A percentile compares a stretch with the other conserved stretches of the same genome.
Evolutionary conservation across 768 basidiomycete species (phyloP).

Genomic region (Collybiopsis luxurians): DNA sequence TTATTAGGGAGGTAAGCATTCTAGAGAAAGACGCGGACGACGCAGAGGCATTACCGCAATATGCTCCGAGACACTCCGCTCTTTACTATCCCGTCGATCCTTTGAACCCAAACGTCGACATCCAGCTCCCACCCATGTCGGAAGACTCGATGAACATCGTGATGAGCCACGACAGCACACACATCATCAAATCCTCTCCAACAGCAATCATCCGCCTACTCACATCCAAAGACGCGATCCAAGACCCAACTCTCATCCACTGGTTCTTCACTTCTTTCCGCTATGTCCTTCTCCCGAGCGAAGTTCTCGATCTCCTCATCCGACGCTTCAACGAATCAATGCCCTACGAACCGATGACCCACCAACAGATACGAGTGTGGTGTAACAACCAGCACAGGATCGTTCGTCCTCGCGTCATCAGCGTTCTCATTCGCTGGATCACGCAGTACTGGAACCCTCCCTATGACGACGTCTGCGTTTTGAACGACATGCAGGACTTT

Average conservation of each 20-base stretch:
- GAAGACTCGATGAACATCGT: conserved; percentile 4
- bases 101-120: conserved; percentile 17
- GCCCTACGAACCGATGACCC: conserved; percentile 22
- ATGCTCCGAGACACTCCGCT: conserved; percentile 24
- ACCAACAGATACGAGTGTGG: conserved; percentile 33
- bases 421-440: conserved; percentile 68
- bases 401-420: conserved; percentile 57
- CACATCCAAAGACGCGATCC: conserved; percentile 22
- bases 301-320: conserved; percentile 38
- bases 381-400: conserved; percentile 35
- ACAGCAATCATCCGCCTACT: conserved; percentile 24
- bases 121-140: conserved; percentile 4
- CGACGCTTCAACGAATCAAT: conserved; percentile 45
- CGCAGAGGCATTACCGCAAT: conserved; percentile 10
- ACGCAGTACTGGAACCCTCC: conserved; percentile 62
- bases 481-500: conserved; percentile 26
- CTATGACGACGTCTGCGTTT: conserved; percentile 40
- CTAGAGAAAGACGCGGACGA: conserved; percentile 5
- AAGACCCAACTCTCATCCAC: conserved; percentile 36
- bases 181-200: not conserved
- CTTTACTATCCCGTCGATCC: conserved; percentile 25
- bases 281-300: conserved; percentile 44
- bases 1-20: not conserved
- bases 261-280: conserved; percentile 60
- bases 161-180: not conserved